These are phyloP conservation scores for Prototheca wickerhamii DNA, from an alignment of 163 green algal species.

Conservation along the genomic window DNA sequence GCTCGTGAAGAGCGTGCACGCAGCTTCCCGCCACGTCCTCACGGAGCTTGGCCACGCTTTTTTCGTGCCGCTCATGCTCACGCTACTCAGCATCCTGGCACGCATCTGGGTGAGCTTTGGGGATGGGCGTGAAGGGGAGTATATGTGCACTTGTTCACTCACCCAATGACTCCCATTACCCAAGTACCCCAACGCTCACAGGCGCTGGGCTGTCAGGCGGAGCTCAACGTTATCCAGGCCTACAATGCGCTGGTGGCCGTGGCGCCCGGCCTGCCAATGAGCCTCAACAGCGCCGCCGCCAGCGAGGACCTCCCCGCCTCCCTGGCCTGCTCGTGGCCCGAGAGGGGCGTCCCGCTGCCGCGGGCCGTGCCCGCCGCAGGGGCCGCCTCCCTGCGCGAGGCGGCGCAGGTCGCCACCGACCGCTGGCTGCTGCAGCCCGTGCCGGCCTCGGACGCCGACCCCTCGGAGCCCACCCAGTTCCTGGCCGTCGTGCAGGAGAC, in stretches of 20 bases:
- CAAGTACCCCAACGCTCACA: conserved; percentile 1
- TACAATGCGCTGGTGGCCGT: conserved; percentile 36
- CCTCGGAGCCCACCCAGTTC: not conserved
- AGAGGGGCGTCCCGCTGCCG: not conserved
- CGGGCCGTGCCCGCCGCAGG: not conserved
- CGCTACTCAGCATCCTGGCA: conserved; percentile 22
- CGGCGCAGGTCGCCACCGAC: not conserved
- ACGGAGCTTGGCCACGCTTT: conserved; percentile 44
- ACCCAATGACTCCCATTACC: no score
- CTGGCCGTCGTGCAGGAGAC: not conserved
- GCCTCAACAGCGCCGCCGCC: not conserved
- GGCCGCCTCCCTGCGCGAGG: not conserved
- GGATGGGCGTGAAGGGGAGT: no score
- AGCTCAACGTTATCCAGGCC: conserved; percentile 25
- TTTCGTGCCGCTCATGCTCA: conserved; percentile 47
- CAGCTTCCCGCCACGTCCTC: conserved; percentile 21
- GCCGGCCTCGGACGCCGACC: not conserved
- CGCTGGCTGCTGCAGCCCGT: conserved; percentile 2
- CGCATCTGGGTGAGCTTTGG: conserved; percentile 26
- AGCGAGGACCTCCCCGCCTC: not conserved
- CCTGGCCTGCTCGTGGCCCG: not conserved
- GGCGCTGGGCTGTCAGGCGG: conserved; percentile 35
- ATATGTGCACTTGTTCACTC: no score
- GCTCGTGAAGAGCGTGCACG: conserved; percentile 10
- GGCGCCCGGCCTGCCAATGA: conserved; percentile 4